phyloP scores from a whole-genome alignment of 306 rosid genomes.

The Cercis canadensis region DNA sequence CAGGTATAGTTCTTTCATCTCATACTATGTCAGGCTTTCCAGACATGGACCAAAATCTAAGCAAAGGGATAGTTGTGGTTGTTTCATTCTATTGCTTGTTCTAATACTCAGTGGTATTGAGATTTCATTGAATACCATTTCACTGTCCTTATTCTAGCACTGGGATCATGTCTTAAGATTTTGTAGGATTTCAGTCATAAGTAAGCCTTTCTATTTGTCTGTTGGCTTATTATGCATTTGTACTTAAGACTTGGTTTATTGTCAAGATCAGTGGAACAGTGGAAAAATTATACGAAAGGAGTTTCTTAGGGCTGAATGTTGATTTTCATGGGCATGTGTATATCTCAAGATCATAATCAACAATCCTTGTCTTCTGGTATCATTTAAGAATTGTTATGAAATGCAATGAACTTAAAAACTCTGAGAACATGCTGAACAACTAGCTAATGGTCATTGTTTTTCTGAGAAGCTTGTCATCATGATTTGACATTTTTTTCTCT shows the following conservation, averaged over 20 bases:
- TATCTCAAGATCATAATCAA: neutral
- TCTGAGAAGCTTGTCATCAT: constrained; percentile 21
- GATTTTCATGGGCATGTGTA: neutral
- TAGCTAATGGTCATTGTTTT: constrained; percentile 13
- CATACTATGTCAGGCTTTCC: neutral
- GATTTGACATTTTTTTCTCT: constrained; percentile 41
- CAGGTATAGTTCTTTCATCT: constrained; percentile 60
- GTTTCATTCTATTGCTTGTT: neutral
- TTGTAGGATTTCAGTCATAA: no score
- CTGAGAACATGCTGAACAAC: constrained; percentile 19
- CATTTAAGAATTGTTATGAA: neutral
- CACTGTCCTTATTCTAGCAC: no score
- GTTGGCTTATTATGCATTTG: neutral
- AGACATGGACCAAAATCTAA: constrained; percentile 20
- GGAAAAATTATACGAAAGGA: neutral
- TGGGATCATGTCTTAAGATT: no score
- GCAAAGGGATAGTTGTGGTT: constrained; percentile 16
- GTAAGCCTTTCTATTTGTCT: neutral
- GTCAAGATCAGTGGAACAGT: no score
- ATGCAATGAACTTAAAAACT: constrained; percentile 17
- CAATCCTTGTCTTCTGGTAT: neutral
- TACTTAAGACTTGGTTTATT: neutral
- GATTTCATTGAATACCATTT: neutral
- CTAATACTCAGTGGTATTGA: neutral
- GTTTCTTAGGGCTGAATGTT: neutral